Evolutionary conservation across 2,329 filamentous ascomycete genomes (phyloP).

Genomic region (Penicillium frequentans): DNA sequence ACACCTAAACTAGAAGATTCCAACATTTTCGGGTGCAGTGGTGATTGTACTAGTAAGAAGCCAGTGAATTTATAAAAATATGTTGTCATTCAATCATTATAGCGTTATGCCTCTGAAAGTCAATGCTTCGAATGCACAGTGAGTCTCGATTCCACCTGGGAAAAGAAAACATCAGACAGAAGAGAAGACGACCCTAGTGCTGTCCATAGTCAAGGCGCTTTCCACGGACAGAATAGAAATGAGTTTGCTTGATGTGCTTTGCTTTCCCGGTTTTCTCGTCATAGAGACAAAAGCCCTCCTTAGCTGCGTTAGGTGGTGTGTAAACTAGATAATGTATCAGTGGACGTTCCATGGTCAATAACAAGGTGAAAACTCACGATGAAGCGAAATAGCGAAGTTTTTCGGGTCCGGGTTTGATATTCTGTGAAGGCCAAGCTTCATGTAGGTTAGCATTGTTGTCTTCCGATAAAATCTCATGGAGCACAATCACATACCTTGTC

Average conservation of each 20-base stretch:
- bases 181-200: not conserved
- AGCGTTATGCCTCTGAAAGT: not conserved
- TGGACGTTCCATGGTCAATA: not conserved
- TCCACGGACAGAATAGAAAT: slow-evolving; percentile 67
- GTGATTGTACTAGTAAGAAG: not conserved
- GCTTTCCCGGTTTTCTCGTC: slow-evolving; percentile 72
- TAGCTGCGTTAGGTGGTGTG: slow-evolving; percentile 85
- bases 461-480: not conserved
- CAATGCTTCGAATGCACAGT: not conserved
- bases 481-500: slow-evolving; percentile 54
- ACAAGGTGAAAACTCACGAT: slow-evolving; percentile 53
- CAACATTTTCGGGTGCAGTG: not conserved
- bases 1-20: too few species aligned
- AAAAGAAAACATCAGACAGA: not conserved
- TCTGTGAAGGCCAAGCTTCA: slow-evolving; percentile 72
- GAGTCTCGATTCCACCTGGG: not conserved
- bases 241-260: slow-evolving; percentile 68
- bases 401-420: slow-evolving; percentile 71
- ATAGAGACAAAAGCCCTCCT: slow-evolving; percentile 78
- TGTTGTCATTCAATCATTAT: not conserved
- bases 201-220: slow-evolving; percentile 19
- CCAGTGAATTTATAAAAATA: not conserved
- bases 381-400: slow-evolving; percentile 79
- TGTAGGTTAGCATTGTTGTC: slow-evolving; percentile 30
- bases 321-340: slow-evolving; percentile 55